Percentiles rank a stretch among this genome's conserved stretches.
Evolutionary conservation across 768 basidiomycete species (phyloP).

Genomic region (Phylloporus sp.): DNA sequence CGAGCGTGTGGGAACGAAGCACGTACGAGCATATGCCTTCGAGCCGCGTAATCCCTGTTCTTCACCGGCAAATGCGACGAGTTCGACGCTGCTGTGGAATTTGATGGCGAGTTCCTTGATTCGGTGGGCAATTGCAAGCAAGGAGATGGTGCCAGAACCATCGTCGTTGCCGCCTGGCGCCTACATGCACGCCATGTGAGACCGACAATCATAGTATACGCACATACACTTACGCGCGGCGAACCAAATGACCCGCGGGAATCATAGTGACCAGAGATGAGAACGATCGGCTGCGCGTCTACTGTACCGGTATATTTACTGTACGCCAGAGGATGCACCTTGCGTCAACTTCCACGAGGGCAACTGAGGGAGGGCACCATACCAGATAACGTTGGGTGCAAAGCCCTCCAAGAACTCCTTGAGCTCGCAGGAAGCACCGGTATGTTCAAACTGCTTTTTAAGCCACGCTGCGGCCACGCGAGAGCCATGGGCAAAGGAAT

Average conservation of each 20-base stretch:
- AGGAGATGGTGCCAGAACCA: constrained; percentile 58
- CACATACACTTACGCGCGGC: constrained; percentile 34
- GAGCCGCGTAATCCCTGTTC: constrained; percentile 87
- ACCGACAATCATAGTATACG: not conserved
- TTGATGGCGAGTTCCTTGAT: constrained; percentile 61
- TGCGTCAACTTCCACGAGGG: not conserved
- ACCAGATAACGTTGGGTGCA: constrained; percentile 88
- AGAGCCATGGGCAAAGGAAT: constrained; percentile 72
- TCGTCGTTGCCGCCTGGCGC: constrained; percentile 58
- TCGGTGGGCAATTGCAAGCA: constrained; percentile 76
- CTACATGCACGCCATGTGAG: constrained; percentile 7
- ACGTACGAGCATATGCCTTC: constrained; percentile 71
- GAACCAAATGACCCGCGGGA: constrained; percentile 87
- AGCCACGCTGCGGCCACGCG: constrained; percentile 35
- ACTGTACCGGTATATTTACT: constrained; percentile 51
- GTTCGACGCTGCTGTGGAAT: constrained; percentile 73
- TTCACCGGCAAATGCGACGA: constrained; percentile 85
- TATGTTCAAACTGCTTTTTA: constrained; percentile 62
- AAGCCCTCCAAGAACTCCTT: constrained; percentile 65
- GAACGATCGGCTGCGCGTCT: constrained; percentile 50
- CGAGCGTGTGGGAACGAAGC: not conserved
- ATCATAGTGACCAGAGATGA: constrained; percentile 87
- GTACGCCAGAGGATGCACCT: not conserved
- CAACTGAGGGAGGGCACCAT: not conserved
- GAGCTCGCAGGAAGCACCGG: constrained; percentile 71